A percentile compares a stretch with the other conserved stretches of the same genome.
Conservation (phyloP, 1,139 yeast genomes). For the Pichia norvegensis region DNA sequence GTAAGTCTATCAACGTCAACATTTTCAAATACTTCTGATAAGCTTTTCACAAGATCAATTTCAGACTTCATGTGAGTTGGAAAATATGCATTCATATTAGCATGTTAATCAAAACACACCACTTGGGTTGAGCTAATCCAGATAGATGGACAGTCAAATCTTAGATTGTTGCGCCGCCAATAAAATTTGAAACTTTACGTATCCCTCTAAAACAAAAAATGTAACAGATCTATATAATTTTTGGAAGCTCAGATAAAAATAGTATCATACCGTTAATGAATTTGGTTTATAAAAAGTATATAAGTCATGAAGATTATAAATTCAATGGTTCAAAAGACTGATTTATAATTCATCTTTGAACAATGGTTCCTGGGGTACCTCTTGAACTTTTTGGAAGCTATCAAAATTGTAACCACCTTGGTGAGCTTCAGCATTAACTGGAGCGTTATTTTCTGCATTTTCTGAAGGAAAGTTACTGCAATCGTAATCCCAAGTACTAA, state of each 20-base stretch:
- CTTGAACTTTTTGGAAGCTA: slow-evolving; percentile 17
- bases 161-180: too few relatives aligned
- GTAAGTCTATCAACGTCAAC: background rate
- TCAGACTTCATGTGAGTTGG: background rate
- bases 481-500: slow-evolving; percentile 77
- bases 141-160: too few relatives aligned
- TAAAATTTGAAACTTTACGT: too few relatives aligned
- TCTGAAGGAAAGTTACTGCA: slow-evolving; percentile 50
- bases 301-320: background rate
- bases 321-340: background rate
- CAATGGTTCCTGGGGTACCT: background rate
- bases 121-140: too few relatives aligned
- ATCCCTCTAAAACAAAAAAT: too few relatives aligned
- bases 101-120: background rate
- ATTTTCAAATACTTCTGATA: background rate
- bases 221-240: too few relatives aligned
- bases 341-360: slow-evolving; percentile 14
- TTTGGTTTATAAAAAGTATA: too few relatives aligned
- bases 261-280: background rate
- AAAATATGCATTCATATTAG: background rate
- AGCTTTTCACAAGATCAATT: background rate
- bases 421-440: slow-evolving; percentile 10
- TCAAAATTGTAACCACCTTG: slow-evolving; percentile 19
- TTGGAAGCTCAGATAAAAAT: too few relatives aligned
- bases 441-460: slow-evolving; percentile 6